Base-by-base conservation (phyloP, 2,329 filamentous ascomycete genomes). In the Sporothrix pallida region DNA sequence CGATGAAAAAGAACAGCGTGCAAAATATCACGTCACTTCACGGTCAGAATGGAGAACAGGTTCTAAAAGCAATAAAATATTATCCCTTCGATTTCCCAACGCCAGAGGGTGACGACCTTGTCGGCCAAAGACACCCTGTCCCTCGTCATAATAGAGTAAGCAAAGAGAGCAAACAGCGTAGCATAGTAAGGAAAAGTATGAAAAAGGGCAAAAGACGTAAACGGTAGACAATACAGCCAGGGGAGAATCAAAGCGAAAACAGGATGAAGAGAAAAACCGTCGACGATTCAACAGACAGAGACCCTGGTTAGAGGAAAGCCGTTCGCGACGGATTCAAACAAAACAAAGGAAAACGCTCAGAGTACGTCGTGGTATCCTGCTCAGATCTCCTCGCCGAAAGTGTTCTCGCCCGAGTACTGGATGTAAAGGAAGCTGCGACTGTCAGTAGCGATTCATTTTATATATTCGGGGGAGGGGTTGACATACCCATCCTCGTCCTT, bases 341-440 rank as follows among this genome's bases (percentile, higher is more conserved):
- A 20, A 23, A 65, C 20, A 42, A n/a, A 26, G 6, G 42, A 15
- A 12, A n/a, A 23, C 54, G 69, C 48, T 26, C 23, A 26, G 54
- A 31, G 10, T 37, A 37, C 31, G 31, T 37, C 31, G 31, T 52
- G 42, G 42, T 20, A 60, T 44, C 23, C 56, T 17, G 58, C 58
- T 75, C 71, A 72, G 63, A 70, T 71, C 56, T 63, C 81, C 56
- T 73, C 81, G 81, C 96, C 96, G 81, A 99, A 99, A 72, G 96
- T 99, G 89, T 98, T 99, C 90, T 98, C 96, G 85, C 96, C 96
- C 70, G 95, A 98, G 88, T 97, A 97, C 79, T 95, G 98, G 86
- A 99, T 99, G 87, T 99, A 99, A 75, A 99, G 89, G 88, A 98
- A 97, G 70, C 93, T 94, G 80, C 54, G 71, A 48, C 13, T 10